These are phyloP conservation scores for Micractinium conductrix DNA, from an alignment of 139 green algal species.

Conservation along the genomic window DNA sequence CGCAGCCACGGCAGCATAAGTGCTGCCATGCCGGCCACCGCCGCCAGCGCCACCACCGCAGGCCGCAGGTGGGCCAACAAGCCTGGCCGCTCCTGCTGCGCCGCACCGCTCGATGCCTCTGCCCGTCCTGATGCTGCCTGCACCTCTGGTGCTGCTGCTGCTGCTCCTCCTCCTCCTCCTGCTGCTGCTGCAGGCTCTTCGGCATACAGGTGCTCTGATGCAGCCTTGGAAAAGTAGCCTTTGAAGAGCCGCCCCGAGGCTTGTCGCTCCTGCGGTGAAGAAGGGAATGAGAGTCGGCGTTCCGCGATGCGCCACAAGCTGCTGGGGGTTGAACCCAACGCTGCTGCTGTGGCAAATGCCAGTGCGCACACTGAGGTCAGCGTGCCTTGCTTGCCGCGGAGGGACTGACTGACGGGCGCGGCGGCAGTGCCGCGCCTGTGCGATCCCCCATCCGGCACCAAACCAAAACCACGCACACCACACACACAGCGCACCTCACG, in stretches of 20 bases:
- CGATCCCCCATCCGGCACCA: too few relatives aligned
- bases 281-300: not conserved
- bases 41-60: not conserved
- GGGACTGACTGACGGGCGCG: too few relatives aligned
- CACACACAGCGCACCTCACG: not conserved
- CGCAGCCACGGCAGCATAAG: not conserved
- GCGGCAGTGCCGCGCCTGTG: too few relatives aligned
- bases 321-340: too few relatives aligned
- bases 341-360: too few relatives aligned
- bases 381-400: too few relatives aligned
- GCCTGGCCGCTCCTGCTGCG: not conserved
- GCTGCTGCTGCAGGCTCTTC: not conserved
- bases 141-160: not conserved
- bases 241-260: constrained; percentile 16
- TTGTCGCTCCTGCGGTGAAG: constrained; percentile 3
- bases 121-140: not conserved
- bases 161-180: not conserved
- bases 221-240: constrained; percentile 17
- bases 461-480: too few relatives aligned
- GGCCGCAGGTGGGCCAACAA: not conserved
- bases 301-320: not conserved
- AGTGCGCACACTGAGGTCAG: too few relatives aligned
- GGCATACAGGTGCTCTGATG: not conserved
- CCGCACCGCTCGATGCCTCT: too few relatives aligned
- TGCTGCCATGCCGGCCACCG: not conserved